Conservation (phyloP, 2,329 filamentous ascomycete genomes). For the Capronia americana region DNA sequence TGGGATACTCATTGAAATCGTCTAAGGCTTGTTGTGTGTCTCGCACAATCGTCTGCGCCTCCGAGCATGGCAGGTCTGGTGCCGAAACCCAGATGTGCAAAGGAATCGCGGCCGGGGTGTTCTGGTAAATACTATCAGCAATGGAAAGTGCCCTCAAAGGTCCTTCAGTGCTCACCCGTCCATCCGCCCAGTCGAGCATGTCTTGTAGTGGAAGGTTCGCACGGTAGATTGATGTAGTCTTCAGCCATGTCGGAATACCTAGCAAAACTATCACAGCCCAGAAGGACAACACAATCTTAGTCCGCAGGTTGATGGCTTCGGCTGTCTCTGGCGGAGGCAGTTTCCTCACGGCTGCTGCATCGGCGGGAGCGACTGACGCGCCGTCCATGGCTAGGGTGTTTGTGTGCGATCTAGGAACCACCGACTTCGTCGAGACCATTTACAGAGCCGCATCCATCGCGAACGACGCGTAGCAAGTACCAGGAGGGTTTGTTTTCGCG, state of each 20-base stretch:
- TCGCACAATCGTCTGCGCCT: constrained; percentile 75
- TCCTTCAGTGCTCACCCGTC: constrained; percentile 66
- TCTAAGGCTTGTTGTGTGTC: constrained; percentile 87
- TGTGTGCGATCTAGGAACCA: background rate
- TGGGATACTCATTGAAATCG: constrained; percentile 82
- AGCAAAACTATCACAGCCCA: constrained; percentile 85
- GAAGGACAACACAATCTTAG: constrained; percentile 81
- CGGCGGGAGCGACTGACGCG: constrained; percentile 4
- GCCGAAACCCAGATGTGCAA: constrained; percentile 80
- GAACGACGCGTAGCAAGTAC: background rate
- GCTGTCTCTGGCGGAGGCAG: constrained; percentile 77
- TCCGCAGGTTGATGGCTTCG: constrained; percentile 71
- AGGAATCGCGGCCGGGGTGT: constrained; percentile 86
- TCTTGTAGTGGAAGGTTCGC: constrained; percentile 80
- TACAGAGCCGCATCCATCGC: background rate
- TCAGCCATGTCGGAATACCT: constrained; percentile 94
- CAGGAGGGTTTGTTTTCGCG: background rate
- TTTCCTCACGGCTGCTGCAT: constrained; percentile 18
- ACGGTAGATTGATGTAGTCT: constrained; percentile 89
- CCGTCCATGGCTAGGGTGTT: constrained; percentile 16
- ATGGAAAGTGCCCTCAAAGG: constrained; percentile 6
- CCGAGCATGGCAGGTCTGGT: constrained; percentile 66
- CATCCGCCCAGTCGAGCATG: constrained; percentile 92
- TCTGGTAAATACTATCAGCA: constrained; percentile 57
- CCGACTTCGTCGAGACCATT: background rate